A percentile compares a stretch with the other conserved stretches of the same genome.
phyloP scores from a whole-genome alignment of 495 filamentous ascomycete genomes.

The Tetracladium marchalianum region DNA sequence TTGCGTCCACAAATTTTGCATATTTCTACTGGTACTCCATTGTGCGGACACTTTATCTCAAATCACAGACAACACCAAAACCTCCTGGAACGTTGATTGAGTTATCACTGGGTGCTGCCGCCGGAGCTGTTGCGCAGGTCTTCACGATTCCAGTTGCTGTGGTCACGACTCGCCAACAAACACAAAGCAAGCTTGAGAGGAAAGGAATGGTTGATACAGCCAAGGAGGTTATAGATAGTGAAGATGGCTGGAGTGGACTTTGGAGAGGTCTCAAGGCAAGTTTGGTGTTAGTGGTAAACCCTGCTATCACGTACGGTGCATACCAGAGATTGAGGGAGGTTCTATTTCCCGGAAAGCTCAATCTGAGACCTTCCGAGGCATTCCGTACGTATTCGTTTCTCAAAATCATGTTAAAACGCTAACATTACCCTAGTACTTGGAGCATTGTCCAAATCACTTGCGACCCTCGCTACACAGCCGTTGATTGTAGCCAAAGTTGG shows the following conservation, averaged over 20 bases:
- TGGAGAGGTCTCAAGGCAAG: conserved; percentile 97
- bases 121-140: conserved; percentile 85
- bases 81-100: conserved; percentile 78
- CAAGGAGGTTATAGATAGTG: conserved; percentile 76
- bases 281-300: conserved; percentile 92
- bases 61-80: conserved; percentile 47
- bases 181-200: conserved; percentile 67
- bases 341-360: conserved; percentile 68
- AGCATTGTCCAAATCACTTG: conserved; percentile 84
- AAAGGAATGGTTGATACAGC: conserved; percentile 87
- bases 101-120: conserved; percentile 75
- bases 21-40: conserved; percentile 99
- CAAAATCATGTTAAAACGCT: not conserved
- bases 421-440: conserved; percentile 57
- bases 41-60: conserved; percentile 73
- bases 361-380: conserved; percentile 75
- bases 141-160: conserved; percentile 97
- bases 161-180: conserved; percentile 92
- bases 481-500: conserved; percentile 98
- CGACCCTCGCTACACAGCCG: conserved; percentile 88
- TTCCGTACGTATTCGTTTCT: conserved; percentile 56
- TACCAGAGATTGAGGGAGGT: conserved; percentile 82
- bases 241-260: conserved; percentile 81
- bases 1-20: conserved; percentile 96
- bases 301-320: conserved; percentile 94